Conservation (phyloP, 192 early-diverging fungal species). For the Umbelopsis sp. region DNA sequence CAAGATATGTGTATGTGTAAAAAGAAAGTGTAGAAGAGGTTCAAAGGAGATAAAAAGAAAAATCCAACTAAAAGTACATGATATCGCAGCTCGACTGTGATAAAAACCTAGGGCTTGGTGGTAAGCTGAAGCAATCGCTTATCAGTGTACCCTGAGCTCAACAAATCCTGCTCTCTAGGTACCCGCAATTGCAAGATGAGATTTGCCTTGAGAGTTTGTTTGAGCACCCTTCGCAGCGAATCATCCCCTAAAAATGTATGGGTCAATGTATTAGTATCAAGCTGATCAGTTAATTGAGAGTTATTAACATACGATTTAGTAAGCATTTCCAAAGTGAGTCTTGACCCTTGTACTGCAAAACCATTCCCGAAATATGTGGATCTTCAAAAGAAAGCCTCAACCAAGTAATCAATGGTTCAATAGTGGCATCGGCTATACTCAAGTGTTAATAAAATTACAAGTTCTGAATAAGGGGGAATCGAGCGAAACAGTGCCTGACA, state of each 20-base stretch:
- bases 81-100: background rate
- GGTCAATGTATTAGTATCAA: background rate
- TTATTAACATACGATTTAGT: slow-evolving; percentile 38
- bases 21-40: background rate
- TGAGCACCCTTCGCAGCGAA: slow-evolving; percentile 39
- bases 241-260: slow-evolving; percentile 36
- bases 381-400: slow-evolving; percentile 40
- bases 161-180: slow-evolving; percentile 40
- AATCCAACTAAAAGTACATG: slow-evolving; percentile 20
- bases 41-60: background rate
- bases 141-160: slow-evolving; percentile 47
- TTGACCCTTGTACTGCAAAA: slow-evolving; percentile 43
- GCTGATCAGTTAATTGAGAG: background rate
- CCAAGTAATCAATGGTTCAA: slow-evolving; percentile 43
- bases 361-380: slow-evolving; percentile 41
- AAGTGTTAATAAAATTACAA: background rate
- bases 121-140: slow-evolving; percentile 40
- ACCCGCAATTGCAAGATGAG: slow-evolving; percentile 39
- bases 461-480: background rate
- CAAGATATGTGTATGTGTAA: background rate
- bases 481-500: background rate
- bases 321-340: slow-evolving; percentile 46
- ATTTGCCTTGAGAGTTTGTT: slow-evolving; percentile 37
- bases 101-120: slow-evolving; percentile 12
- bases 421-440: slow-evolving; percentile 38